Conservation (phyloP, 139 green algal species). For the Picochlorum sp. region DNA sequence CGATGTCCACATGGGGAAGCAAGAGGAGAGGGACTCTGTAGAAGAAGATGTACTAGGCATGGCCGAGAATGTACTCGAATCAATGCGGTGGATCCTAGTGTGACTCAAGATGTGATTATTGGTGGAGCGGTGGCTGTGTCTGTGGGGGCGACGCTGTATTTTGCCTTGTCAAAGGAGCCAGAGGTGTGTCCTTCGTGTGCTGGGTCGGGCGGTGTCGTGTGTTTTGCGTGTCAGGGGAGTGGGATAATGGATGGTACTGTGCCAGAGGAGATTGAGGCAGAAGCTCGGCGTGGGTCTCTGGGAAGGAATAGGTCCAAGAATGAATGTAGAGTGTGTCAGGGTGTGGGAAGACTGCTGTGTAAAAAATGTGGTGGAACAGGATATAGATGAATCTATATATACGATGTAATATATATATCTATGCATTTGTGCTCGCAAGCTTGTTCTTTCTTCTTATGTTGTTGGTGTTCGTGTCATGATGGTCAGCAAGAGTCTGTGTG, state of each 20-base stretch:
- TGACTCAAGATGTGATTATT: constrained; percentile 42
- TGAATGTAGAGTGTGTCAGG: constrained; percentile 20
- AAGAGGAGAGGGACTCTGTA: too few species aligned
- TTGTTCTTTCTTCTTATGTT: too few species aligned
- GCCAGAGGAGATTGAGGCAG: constrained; percentile 2
- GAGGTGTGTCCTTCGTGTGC: constrained; percentile 27
- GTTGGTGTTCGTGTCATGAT: too few species aligned
- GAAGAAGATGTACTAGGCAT: too few species aligned
- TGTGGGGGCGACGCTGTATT: constrained; percentile 28
- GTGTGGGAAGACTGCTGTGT: constrained; percentile 11
- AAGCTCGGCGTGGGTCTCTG: not conserved
- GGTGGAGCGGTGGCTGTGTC: constrained; percentile 33
- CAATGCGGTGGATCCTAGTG: too few species aligned
- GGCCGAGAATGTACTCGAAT: too few species aligned
- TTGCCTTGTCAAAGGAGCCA: constrained; percentile 34
- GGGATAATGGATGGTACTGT: constrained; percentile 15
- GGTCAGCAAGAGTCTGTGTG: too few species aligned
- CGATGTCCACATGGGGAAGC: too few species aligned
- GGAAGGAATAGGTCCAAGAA: constrained; percentile 3
- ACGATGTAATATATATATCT: not conserved
- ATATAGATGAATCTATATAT: constrained; percentile 1
- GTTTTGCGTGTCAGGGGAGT: constrained; percentile 36
- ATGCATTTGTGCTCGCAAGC: too few species aligned
- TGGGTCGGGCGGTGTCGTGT: constrained; percentile 31
- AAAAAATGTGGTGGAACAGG: constrained; percentile 13